Conservation (phyloP, 2,329 filamentous ascomycete genomes). For the Aspergillus tamarii region DNA sequence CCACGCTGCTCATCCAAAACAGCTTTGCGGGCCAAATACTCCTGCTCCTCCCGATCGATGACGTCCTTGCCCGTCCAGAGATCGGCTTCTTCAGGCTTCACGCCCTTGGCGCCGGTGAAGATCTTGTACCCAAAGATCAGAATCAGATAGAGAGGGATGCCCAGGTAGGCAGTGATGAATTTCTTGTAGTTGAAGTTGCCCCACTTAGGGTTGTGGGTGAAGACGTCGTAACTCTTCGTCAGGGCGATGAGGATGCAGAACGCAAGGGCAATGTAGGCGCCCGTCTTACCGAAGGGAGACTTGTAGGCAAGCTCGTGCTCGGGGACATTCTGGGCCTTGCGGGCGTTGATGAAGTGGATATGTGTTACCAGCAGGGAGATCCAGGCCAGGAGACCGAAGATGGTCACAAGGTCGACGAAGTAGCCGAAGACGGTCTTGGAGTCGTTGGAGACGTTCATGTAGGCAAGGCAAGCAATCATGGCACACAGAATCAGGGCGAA, state of each 20-base stretch:
- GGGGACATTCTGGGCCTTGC: constrained; percentile 62
- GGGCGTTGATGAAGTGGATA: constrained; percentile 67
- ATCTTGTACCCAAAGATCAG: constrained; percentile 72
- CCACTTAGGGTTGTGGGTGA: constrained; percentile 55
- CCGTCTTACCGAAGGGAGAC: constrained; percentile 71
- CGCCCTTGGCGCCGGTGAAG: constrained; percentile 55
- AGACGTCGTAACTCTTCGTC: constrained; percentile 82
- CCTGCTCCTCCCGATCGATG: constrained; percentile 73
- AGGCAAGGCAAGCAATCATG: constrained; percentile 67
- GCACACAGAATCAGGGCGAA: constrained; percentile 66
- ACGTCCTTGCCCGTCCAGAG: constrained; percentile 73
- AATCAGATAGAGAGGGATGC: constrained; percentile 73
- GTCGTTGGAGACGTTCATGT: constrained; percentile 65
- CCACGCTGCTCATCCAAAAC: constrained; percentile 42
- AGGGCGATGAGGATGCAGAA: constrained; percentile 75
- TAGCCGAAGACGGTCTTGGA: constrained; percentile 63
- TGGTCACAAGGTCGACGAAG: constrained; percentile 69
- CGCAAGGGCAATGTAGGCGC: constrained; percentile 68
- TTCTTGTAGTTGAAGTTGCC: constrained; percentile 71
- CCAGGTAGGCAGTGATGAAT: constrained; percentile 77
- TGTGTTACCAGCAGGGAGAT: constrained; percentile 70
- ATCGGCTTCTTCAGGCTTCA: constrained; percentile 65
- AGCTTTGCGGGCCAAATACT: constrained; percentile 63
- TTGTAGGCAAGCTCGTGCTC: constrained; percentile 63
- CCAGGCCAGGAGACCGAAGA: constrained; percentile 69